Percentiles rank a stretch among this genome's conserved stretches.
These are phyloP conservation scores for Diatrype stigma DNA, from an alignment of 2,329 filamentous ascomycete genomes.

Conservation along the genomic window DNA sequence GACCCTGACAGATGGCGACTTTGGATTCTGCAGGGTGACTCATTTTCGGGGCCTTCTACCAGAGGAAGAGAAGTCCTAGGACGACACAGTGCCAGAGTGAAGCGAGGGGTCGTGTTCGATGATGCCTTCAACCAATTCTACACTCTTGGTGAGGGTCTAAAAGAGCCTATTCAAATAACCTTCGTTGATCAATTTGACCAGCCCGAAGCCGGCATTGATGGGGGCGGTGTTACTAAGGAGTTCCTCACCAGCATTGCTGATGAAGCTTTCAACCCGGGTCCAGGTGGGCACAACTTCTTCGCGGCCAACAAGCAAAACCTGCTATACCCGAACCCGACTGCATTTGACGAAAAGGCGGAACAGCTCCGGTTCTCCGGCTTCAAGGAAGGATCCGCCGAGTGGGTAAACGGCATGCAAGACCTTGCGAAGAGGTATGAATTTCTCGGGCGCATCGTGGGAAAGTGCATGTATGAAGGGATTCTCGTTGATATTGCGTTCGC, in stretches of 20 bases:
- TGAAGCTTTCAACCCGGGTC: slow-evolving; percentile 63
- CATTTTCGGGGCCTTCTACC: slow-evolving; percentile 15
- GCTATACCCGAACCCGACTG: slow-evolving; percentile 81
- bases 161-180: slow-evolving; percentile 93
- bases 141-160: slow-evolving; percentile 72
- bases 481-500: slow-evolving; percentile 90
- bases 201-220: slow-evolving; percentile 89
- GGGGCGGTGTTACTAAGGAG: slow-evolving; percentile 95
- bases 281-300: slow-evolving; percentile 62
- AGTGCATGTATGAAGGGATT: slow-evolving; percentile 96
- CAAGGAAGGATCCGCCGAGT: slow-evolving; percentile 50
- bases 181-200: slow-evolving; percentile 90
- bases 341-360: slow-evolving; percentile 65
- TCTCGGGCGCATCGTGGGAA: slow-evolving; percentile 85
- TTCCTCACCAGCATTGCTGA: slow-evolving; percentile 86
- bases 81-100: slow-evolving; percentile 74
- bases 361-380: slow-evolving; percentile 49
- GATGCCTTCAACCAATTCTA: slow-evolving; percentile 87
- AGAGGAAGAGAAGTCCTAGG: slow-evolving; percentile 36
- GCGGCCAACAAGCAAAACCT: slow-evolving; percentile 79
- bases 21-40: slow-evolving; percentile 43
- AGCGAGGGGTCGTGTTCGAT: slow-evolving; percentile 73
- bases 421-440: slow-evolving; percentile 81
- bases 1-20: slow-evolving; percentile 75
- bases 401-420: slow-evolving; percentile 52